phyloP scores from a whole-genome alignment of 306 rosid species.

The Medicago truncatula region MtrunA17r5.0-ANR NC_053045.1:10913001-10913500 shows the following conservation, averaged over 20 bases:
- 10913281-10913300: not conserved
- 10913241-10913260: constrained; percentile 39
- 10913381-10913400: constrained; percentile 23
- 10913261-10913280: not conserved
- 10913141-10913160: not conserved
- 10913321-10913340: constrained; percentile 26
- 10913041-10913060: too few species aligned
- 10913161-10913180: constrained; percentile 19
- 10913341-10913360: constrained; percentile 28
- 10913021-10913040: too few species aligned
- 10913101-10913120: too few species aligned
- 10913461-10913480: constrained; percentile 36
- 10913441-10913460: constrained; percentile 32
- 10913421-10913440: constrained; percentile 35
- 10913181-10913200: not conserved
- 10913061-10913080: too few species aligned
- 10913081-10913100: too few species aligned
- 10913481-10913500: constrained; percentile 44
- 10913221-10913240: constrained; percentile 35
- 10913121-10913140: not conserved
- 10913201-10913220: constrained; percentile 23
- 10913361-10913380: constrained; percentile 15
- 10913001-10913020: too few species aligned
- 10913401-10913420: constrained; percentile 35
- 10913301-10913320: constrained; percentile 27